Base-by-base conservation (phyloP, 2,329 filamentous ascomycete species). In the Rutstroemia sp. region DNA sequence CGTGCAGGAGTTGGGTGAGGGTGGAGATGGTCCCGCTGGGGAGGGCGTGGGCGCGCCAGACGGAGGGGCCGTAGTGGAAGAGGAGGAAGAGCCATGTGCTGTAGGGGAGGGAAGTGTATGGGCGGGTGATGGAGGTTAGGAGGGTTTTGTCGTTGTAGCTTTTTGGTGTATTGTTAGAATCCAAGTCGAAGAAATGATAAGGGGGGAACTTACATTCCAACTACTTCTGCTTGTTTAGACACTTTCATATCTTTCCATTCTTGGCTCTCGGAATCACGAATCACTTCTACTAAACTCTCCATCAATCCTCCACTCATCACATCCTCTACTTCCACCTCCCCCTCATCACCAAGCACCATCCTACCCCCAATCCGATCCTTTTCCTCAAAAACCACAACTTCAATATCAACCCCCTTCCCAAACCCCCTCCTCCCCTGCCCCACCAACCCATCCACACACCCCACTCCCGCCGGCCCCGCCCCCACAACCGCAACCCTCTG, bases 311-410 rank as follows among this genome's bases (percentile, higher is more conserved):
- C 51, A 21, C 44, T 19, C 14, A 46, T 46, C 19, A 54, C 34
- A 54, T 54, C 51, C 34, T 54, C 51, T 7, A 48, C 44, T 27
- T 54, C 51, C 38, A 54, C 30, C 1, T 8, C 34, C 23, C 38
- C 19, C 6, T 16, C 8, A 17, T 10, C 4, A 39, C 9, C 16
- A 17, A 54, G 6, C 3, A 41, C 45, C 51, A 54, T 54, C 17
- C 51, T 54, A 8, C 51, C 51, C 2, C 51, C 51, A 30, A 48
- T 19, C n/a, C 44, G 41, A 2, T 3, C 9, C 10, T 54, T 54
- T n/a, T 54, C 44, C 8, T 54, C 51, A 23, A n/a, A 48, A 30
- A 54, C 19, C 2, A 54, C 14, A 30, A 54, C 27, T n/a, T 48
- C 44, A 21, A 54, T 44, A n/a, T 41, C 44, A 8, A 54, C 4